Conservation (phyloP, 164 flowering plant genomes). For the Annona cherimola region DNA sequence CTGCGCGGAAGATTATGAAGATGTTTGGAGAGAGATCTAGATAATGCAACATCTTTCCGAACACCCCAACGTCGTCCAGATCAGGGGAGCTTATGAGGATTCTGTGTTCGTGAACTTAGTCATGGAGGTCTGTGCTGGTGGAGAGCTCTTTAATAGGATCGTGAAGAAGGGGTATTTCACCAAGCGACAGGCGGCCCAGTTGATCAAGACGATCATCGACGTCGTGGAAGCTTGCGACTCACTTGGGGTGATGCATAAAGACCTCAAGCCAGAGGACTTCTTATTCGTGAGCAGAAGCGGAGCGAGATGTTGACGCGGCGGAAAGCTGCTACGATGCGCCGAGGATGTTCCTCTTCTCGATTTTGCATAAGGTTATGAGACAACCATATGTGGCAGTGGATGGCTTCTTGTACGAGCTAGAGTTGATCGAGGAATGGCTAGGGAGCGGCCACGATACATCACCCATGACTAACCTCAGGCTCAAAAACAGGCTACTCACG, state of each 20-base stretch:
- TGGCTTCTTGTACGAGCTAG: constrained; percentile 68
- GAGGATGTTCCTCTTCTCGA: constrained; percentile 50
- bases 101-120: constrained; percentile 72
- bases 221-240: constrained; percentile 92
- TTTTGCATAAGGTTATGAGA: constrained; percentile 62
- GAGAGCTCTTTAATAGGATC: constrained; percentile 88
- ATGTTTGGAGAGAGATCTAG: constrained; percentile 92
- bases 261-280: constrained; percentile 96
- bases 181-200: constrained; percentile 65
- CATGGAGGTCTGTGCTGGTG: constrained; percentile 90
- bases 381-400: constrained; percentile 70
- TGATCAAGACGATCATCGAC: constrained; percentile 69
- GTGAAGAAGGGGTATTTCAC: constrained; percentile 78
- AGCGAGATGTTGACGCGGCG: not conserved
- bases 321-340: constrained; percentile 24
- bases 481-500: constrained; percentile 45
- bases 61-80: constrained; percentile 70
- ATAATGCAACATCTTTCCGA: constrained; percentile 92
- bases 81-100: constrained; percentile 81
- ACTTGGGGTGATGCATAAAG: constrained; percentile 91
- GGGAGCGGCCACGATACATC: constrained; percentile 49
- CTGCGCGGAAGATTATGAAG: constrained; percentile 73
- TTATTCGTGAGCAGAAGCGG: constrained; percentile 38
- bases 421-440: constrained; percentile 68
- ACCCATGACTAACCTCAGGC: constrained; percentile 65